Evolutionary conservation across 1,139 yeast genomes (phyloP).

Genomic region (Suhomyces anneliseae): DNA sequence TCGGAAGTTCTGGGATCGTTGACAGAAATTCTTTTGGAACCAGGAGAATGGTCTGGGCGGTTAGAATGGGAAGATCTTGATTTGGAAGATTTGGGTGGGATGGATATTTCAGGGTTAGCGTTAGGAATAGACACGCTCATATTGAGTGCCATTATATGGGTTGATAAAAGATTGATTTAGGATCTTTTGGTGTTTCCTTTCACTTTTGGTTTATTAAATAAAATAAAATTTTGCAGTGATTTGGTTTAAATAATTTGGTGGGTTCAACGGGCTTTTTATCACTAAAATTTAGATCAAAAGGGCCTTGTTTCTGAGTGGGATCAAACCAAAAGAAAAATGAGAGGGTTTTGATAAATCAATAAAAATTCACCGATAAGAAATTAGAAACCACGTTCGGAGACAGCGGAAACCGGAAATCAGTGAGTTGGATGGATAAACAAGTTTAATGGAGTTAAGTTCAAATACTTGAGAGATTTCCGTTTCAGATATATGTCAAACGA

Average conservation of each 20-base stretch:
- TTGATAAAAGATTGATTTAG: background rate
- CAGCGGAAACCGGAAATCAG: background rate
- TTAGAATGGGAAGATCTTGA: background rate
- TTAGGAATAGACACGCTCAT: constrained; percentile 6
- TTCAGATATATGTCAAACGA: constrained; percentile 3
- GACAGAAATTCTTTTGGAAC: constrained; percentile 2
- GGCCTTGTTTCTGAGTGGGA: no score
- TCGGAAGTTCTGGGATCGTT: constrained; percentile 7
- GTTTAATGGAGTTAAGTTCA: no score
- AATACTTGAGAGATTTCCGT: background rate
- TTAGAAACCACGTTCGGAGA: background rate
- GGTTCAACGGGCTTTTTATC: no score
- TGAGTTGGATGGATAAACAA: no score
- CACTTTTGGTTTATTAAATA: no score
- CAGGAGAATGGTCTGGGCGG: constrained; percentile 1
- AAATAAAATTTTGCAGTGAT: no score
- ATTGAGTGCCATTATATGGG: background rate
- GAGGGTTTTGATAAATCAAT: no score
- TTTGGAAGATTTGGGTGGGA: constrained; percentile 1
- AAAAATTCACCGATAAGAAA: background rate
- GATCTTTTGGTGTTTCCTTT: no score
- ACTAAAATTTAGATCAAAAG: no score
- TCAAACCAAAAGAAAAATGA: no score
- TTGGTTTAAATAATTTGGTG: no score
- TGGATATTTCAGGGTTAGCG: background rate